Conservation (phyloP, 352 stramenopile genomes). For the Ophiocytium majus region DNA sequence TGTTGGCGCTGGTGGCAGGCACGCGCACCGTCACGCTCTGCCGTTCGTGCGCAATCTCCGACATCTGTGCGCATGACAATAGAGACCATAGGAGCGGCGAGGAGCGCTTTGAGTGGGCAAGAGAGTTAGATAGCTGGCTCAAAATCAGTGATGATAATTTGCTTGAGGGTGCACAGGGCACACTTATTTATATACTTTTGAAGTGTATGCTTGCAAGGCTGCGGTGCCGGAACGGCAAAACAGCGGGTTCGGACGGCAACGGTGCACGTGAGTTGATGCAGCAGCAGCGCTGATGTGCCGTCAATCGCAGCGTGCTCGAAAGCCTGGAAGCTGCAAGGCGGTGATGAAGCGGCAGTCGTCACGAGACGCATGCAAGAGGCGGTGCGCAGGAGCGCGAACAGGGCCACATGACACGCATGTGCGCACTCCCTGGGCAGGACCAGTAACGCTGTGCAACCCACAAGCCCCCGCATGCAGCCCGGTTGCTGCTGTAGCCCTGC, state of each 20-base stretch:
- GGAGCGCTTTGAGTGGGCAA: neutral
- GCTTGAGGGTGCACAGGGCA: neutral
- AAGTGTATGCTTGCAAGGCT: neutral
- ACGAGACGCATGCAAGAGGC: too few relatives aligned
- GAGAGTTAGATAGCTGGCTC: neutral
- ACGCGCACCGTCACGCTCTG: constrained; percentile 91
- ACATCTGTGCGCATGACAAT: neutral
- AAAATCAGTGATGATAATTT: constrained; percentile 6
- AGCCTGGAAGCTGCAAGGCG: too few relatives aligned
- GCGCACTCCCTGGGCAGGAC: too few relatives aligned
- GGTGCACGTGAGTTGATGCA: too few relatives aligned
- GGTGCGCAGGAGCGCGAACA: too few relatives aligned
- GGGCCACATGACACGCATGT: too few relatives aligned
- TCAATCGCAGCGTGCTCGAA: too few relatives aligned
- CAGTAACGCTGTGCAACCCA: too few relatives aligned
- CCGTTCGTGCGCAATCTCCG: constrained; percentile 43
- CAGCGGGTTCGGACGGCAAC: neutral
- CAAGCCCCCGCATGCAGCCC: too few relatives aligned
- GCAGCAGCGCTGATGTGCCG: too few relatives aligned
- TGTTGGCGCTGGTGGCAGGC: constrained; percentile 95
- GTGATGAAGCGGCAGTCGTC: too few relatives aligned
- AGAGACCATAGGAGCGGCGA: neutral
- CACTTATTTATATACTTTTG: neutral
- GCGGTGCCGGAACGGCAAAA: neutral
- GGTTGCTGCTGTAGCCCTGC: too few relatives aligned